phyloP scores from a whole-genome alignment of 805 yeast species.

The Priceomyces carsonii region DNA sequence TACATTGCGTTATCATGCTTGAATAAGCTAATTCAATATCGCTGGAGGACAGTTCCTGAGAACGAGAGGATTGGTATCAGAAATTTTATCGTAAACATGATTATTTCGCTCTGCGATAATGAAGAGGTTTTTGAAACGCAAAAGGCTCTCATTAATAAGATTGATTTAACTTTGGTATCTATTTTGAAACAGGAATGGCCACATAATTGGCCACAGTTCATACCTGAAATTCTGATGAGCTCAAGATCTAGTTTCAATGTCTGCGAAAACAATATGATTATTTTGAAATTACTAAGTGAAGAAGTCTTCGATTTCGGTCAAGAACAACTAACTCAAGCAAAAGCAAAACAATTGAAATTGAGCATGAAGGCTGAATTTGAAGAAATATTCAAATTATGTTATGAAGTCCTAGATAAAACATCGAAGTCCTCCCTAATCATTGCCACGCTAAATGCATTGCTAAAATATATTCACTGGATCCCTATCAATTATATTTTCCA shows the following conservation, averaged over 20 bases:
- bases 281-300: conserved; percentile 83
- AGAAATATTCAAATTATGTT: conserved; percentile 90
- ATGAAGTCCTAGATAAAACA: conserved; percentile 88
- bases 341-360: conserved; percentile 76
- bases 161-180: conserved; percentile 91
- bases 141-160: conserved; percentile 85
- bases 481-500: conserved; percentile 89
- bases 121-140: conserved; percentile 69
- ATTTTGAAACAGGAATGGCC: conserved; percentile 99
- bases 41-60: conserved; percentile 91
- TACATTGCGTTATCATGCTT: conserved; percentile 88
- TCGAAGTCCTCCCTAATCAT: conserved; percentile 78
- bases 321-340: conserved; percentile 96
- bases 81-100: conserved; percentile 91
- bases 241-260: conserved; percentile 86
- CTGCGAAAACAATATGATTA: conserved; percentile 96
- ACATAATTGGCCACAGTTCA: conserved; percentile 94
- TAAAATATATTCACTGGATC: conserved; percentile 92
- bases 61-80: conserved; percentile 92
- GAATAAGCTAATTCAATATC: conserved; percentile 84
- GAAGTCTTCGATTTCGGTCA: conserved; percentile 96
- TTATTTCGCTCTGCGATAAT: conserved; percentile 85
- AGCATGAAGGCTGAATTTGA: conserved; percentile 90
- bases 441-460: conserved; percentile 79
- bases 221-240: conserved; percentile 87